Percentiles rank a stretch among this genome's conserved stretches.
phyloP scores from a whole-genome alignment of 345 rosid genomes.

The Populus tremula region DNA sequence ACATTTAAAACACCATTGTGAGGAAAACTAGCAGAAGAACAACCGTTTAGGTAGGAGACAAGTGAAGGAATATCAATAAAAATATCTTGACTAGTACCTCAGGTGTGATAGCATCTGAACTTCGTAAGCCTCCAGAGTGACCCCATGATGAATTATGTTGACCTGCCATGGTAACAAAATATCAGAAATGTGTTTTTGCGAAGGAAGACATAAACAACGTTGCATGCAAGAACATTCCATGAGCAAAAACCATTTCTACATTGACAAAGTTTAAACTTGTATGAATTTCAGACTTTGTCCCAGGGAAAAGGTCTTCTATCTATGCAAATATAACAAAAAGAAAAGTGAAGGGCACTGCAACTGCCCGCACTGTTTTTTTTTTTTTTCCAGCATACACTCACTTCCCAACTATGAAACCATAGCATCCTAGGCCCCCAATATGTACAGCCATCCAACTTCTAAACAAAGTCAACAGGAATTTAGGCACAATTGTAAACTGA shows the following conservation, averaged over 20 bases:
- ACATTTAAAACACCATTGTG: slow-evolving; percentile 22
- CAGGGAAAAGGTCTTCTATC: neutral
- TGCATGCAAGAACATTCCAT: neutral
- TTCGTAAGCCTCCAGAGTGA: slow-evolving; percentile 58
- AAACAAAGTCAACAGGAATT: no score
- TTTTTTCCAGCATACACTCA: neutral
- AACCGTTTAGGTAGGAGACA: slow-evolving; percentile 2
- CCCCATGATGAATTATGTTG: slow-evolving; percentile 47
- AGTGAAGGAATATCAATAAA: slow-evolving; percentile 13
- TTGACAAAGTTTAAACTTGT: neutral
- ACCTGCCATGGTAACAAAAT: slow-evolving; percentile 46
- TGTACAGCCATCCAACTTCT: neutral
- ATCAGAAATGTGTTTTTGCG: neutral
- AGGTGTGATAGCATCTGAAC: slow-evolving; percentile 80
- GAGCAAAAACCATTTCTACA: neutral
- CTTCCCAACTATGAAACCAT: neutral
- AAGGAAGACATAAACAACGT: neutral
- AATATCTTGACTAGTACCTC: slow-evolving; percentile 57
- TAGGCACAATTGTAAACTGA: no score
- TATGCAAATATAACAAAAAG: neutral
- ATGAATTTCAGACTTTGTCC: neutral
- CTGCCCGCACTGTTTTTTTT: neutral
- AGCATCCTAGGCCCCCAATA: neutral
- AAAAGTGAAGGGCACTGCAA: neutral
- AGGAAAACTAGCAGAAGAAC: slow-evolving; percentile 14